Evolutionary conservation across 345 rosid genomes (phyloP), one percentile per base, ranked within the genome.

Genomic region (Zanthoxylum bungeanum): DNA sequence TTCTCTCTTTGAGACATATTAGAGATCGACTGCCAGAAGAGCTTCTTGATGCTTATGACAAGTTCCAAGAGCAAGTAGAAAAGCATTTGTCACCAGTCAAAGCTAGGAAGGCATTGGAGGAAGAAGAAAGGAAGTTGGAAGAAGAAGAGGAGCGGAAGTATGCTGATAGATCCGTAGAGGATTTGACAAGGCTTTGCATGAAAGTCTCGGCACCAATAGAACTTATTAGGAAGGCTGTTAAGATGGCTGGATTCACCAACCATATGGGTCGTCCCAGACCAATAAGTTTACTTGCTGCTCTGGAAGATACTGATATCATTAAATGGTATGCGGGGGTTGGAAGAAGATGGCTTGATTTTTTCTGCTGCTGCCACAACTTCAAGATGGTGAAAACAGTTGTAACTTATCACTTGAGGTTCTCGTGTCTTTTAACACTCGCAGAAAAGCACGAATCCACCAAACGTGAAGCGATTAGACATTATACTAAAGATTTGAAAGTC

Each of bases 321-420:
- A 94, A 89, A 78, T 94, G 98, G 98, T 92, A 90, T 77, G 89
- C 97, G 4, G 98, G 98, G 59, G 77, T 94, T 40, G 98, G 97
- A 57, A 80, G 87, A 76, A 87, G 82, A 80, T 94, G 98, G 98
- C 97, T 94, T 40, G 91, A 92, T 51, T 90, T 84, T 83, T 94
- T 90, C 82, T 90, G 97, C 57, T 92, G 95, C 75, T 92, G 97
- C 84, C 97, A 94, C 81, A 94, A 92, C 81, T 87, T 80, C 73
- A 88, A 85, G 83, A 81, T 73, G 90, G 91, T 94, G 14, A 94
- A 94, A 79, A 92, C 81, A 64, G 70, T 89, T 57, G 97, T 90
- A 60, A 80, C 84, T 70, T 94, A 92, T 81, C 98, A 94, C 80
- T 64, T 94, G 69, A 83, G 98, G 39, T 94, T 90, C 85, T 94